Evolutionary conservation across 2,329 filamentous ascomycete genomes (phyloP).

Genomic region (Venturia asperata): DNA sequence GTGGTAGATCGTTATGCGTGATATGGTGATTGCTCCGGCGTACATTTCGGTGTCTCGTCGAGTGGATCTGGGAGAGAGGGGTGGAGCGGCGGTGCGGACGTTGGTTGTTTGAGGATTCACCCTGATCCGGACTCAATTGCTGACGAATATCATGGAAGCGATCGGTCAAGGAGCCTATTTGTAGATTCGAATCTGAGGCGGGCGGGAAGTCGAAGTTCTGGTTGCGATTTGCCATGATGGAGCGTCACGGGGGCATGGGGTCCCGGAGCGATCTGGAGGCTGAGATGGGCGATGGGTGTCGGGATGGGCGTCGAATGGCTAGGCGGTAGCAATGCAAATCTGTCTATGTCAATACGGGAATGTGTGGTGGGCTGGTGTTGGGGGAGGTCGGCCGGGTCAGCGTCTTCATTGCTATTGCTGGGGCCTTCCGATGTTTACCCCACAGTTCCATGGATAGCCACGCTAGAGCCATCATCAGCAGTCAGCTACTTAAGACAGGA

Average conservation of each 20-base stretch:
- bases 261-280: background rate
- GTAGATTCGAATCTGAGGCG: conserved; percentile 29
- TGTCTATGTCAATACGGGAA: background rate
- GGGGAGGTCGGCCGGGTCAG: background rate
- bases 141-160: conserved; percentile 19
- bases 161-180: conserved; percentile 2
- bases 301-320: background rate
- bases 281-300: background rate
- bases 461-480: too few relatives aligned
- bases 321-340: background rate
- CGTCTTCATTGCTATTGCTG: background rate
- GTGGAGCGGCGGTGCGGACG: background rate
- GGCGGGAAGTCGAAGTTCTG: conserved; percentile 39
- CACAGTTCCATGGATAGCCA: background rate
- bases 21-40: background rate
- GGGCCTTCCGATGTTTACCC: background rate
- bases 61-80: background rate
- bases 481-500: background rate
- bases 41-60: background rate
- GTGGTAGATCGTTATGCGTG: background rate
- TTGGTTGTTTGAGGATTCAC: background rate
- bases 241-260: background rate
- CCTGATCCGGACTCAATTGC: conserved; percentile 19
- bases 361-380: background rate
- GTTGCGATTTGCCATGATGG: conserved; percentile 6